A percentile compares a stretch with the other conserved stretches of the same genome.
phyloP scores from a whole-genome alignment of 768 basidiomycete species.

The Psilocybe subaeruginosa region DNA sequence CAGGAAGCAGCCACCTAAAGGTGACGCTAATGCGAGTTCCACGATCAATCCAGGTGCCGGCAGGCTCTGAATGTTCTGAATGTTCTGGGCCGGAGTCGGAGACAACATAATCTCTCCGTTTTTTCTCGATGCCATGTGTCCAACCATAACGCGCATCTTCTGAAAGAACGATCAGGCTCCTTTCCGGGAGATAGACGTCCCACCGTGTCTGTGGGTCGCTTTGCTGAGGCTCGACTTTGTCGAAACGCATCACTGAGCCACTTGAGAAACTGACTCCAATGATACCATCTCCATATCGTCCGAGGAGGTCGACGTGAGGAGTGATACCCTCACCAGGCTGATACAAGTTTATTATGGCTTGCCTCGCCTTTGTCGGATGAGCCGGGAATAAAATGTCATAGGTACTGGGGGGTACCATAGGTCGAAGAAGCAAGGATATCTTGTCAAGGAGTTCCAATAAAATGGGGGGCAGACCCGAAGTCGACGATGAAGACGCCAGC shows the following conservation, averaged over 20 bases:
- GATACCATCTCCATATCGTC: slow-evolving; percentile 88
- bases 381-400: slow-evolving; percentile 66
- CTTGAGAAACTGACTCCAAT: slow-evolving; percentile 84
- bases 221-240: slow-evolving; percentile 24
- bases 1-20: slow-evolving; percentile 83
- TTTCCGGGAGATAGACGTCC: slow-evolving; percentile 73
- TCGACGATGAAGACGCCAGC: slow-evolving; percentile 9
- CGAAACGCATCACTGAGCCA: slow-evolving; percentile 82
- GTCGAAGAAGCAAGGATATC: slow-evolving; percentile 51
- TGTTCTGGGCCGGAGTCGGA: background rate
- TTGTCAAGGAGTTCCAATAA: slow-evolving; percentile 54
- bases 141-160: slow-evolving; percentile 84
- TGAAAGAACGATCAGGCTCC: slow-evolving; percentile 78
- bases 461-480: slow-evolving; percentile 57
- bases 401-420: slow-evolving; percentile 49
- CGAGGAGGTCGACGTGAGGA: slow-evolving; percentile 84
- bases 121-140: slow-evolving; percentile 84
- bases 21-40: slow-evolving; percentile 77
- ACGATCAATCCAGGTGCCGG: slow-evolving; percentile 48
- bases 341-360: slow-evolving; percentile 92
- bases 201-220: slow-evolving; percentile 21
- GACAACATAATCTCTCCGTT: slow-evolving; percentile 61
- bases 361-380: slow-evolving; percentile 55
- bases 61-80: slow-evolving; percentile 9
- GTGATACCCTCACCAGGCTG: slow-evolving; percentile 87